Evolutionary conservation across 202 grass and related monocot genomes (phyloP).

Genomic region (Cymbopogon flexuosus): DNA sequence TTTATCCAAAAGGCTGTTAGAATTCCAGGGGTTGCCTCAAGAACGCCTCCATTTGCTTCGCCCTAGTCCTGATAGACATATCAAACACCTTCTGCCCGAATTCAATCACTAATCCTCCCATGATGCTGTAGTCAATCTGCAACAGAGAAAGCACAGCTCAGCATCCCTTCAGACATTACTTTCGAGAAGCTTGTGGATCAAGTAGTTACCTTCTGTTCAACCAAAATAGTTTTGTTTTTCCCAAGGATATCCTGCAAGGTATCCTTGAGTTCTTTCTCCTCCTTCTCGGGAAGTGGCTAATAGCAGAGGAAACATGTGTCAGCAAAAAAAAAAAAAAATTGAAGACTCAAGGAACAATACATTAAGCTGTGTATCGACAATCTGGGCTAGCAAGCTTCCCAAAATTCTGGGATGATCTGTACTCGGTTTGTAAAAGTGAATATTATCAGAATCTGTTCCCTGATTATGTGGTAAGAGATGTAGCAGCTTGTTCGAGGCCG

Average conservation of each 20-base stretch:
- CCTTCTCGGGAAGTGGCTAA: conserved; percentile 68
- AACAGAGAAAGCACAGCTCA: neutral
- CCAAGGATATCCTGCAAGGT: conserved; percentile 74
- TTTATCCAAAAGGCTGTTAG: conserved; percentile 30
- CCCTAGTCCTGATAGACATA: conserved; percentile 89
- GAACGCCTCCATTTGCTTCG: conserved; percentile 86
- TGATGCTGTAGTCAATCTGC: conserved; percentile 76
- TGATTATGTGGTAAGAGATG: neutral
- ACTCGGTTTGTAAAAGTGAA: neutral
- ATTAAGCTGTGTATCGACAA: neutral
- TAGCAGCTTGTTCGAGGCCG: conserved; percentile 61
- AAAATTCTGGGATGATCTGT: neutral
- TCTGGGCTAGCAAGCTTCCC: neutral
- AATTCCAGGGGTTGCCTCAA: conserved; percentile 78
- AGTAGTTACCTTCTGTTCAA: conserved; percentile 85
- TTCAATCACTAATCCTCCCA: conserved; percentile 85
- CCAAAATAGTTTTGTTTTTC: conserved; percentile 55
- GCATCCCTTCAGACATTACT: neutral
- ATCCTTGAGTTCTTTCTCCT: conserved; percentile 82
- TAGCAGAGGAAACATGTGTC: neutral
- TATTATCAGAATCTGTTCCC: neutral
- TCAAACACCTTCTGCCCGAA: conserved; percentile 74
- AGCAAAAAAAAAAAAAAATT: conserved; percentile 10
- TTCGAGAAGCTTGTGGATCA: neutral
- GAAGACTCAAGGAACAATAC: neutral